phyloP scores from a whole-genome alignment of 108 stramenopile genomes.

The Stephanodiscus triporus region DNA sequence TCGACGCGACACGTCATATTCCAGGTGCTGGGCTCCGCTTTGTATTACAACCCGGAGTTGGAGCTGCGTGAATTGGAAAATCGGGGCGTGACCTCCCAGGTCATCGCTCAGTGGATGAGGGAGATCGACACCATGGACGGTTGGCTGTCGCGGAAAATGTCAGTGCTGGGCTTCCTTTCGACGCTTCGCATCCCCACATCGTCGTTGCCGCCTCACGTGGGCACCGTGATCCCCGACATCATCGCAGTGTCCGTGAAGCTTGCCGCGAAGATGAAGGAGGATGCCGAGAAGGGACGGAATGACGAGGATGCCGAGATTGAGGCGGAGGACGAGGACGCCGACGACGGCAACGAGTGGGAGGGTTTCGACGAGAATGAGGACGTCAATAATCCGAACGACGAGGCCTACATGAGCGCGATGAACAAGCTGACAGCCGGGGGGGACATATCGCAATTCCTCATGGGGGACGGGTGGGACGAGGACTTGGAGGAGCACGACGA shows the following conservation, averaged over 20 bases:
- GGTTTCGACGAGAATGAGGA: conserved; percentile 88
- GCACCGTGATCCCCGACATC: conserved; percentile 64
- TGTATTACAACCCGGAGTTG: conserved; percentile 89
- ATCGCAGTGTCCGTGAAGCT: conserved; percentile 66
- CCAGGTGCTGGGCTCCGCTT: conserved; percentile 83
- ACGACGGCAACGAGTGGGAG: conserved; percentile 67
- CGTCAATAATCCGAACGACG: conserved; percentile 82
- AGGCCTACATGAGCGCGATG: conserved; percentile 81
- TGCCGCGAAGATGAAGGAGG: conserved; percentile 72
- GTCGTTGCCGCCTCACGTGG: conserved; percentile 66
- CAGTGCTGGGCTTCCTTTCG: conserved; percentile 76
- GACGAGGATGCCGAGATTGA: conserved; percentile 54
- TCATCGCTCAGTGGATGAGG: conserved; percentile 82
- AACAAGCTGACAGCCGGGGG: conserved; percentile 74
- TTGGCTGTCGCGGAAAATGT: conserved; percentile 80
- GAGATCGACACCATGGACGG: conserved; percentile 66
- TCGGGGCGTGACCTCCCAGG: conserved; percentile 81
- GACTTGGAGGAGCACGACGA: conserved; percentile 86
- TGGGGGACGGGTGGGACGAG: conserved; percentile 86
- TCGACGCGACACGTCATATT: conserved; percentile 79
- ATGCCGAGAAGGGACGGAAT: conserved; percentile 58
- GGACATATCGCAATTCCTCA: conserved; percentile 80
- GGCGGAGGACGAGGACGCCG: conserved; percentile 48
- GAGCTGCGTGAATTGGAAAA: conserved; percentile 87
- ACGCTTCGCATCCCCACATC: conserved; percentile 70